Conservation (phyloP, 129 eudicot species). For the Centella asiatica region DNA sequence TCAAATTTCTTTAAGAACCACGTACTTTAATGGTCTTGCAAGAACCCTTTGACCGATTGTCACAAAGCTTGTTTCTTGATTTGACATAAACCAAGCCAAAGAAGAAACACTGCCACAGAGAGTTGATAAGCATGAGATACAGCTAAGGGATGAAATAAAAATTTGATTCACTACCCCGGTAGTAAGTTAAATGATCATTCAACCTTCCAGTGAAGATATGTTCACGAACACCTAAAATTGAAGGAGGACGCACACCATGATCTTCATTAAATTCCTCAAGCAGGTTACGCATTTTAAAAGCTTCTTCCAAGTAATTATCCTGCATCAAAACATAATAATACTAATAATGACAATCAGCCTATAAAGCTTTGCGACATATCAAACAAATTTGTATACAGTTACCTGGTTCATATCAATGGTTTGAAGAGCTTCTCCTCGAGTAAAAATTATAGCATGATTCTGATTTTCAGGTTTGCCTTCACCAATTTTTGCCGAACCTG, state of each 20-base stretch:
- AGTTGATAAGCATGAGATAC: constrained; percentile 9
- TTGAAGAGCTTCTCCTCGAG: constrained; percentile 99
- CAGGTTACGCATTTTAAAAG: constrained; percentile 98
- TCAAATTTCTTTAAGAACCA: constrained; percentile 17
- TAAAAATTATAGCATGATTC: constrained; percentile 88
- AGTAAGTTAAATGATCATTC: constrained; percentile 2
- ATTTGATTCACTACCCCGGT: neutral
- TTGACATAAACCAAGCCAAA: constrained; percentile 99
- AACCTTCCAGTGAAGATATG: constrained; percentile 99
- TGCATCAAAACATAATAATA: constrained; percentile 20
- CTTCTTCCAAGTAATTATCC: constrained; percentile 99
- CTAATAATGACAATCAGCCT: neutral
- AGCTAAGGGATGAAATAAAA: constrained; percentile 12
- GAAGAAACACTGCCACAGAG: constrained; percentile 83
- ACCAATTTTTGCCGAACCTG: constrained; percentile 91
- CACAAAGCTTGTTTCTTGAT: constrained; percentile 98
- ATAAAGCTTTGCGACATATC: neutral
- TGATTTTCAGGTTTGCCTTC: constrained; percentile 99
- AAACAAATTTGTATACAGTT: constrained; percentile 1
- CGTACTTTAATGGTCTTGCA: constrained; percentile 94
- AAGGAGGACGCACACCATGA: constrained; percentile 93
- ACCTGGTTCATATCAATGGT: constrained; percentile 99
- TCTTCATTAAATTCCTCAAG: constrained; percentile 95
- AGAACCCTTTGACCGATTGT: constrained; percentile 98
- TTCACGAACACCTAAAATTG: constrained; percentile 96